Percentiles rank a stretch among this genome's conserved stretches.
These are phyloP conservation scores for Scutellaria minor DNA, from an alignment of 257 asterid genomes.

Conservation along the genomic window DNA sequence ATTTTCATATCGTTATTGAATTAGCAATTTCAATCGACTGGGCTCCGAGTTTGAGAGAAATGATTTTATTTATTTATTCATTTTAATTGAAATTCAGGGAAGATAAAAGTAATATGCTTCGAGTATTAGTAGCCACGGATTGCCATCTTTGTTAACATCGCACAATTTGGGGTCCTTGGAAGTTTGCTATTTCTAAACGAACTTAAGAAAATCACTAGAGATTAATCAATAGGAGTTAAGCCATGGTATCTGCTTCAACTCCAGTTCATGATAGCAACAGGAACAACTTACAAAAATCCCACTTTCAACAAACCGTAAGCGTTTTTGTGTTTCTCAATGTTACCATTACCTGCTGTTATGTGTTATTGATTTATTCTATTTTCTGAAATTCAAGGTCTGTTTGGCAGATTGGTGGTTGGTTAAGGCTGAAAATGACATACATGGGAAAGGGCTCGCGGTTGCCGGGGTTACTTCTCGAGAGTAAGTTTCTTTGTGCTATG, in stretches of 20 bases:
- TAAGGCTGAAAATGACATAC: conserved; percentile 48
- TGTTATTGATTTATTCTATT: background rate
- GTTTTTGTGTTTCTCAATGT: background rate
- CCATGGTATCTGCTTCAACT: conserved; percentile 44
- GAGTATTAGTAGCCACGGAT: conserved; percentile 89
- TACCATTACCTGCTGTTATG: conserved; percentile 1
- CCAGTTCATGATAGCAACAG: background rate
- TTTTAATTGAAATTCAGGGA: conserved; percentile 49
- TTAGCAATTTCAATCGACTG: background rate
- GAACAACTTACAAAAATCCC: conserved; percentile 39
- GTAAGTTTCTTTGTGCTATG: conserved; percentile 38
- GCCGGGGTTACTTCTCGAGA: conserved; percentile 55
- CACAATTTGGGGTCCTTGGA: no score
- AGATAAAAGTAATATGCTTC: conserved; percentile 59
- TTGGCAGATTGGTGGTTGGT: conserved; percentile 81
- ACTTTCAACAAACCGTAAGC: conserved; percentile 57
- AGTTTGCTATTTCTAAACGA: background rate
- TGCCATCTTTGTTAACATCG: conserved; percentile 82
- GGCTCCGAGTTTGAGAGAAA: background rate
- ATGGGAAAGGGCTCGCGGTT: conserved; percentile 61
- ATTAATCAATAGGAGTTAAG: background rate
- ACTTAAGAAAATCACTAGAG: background rate
- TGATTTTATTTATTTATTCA: background rate
- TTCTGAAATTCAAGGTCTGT: conserved; percentile 47
- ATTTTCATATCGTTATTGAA: conserved; percentile 2